Conservation (phyloP, 2,329 filamentous ascomycete genomes). For the Tolypocladium ophioglossoides region DNA sequence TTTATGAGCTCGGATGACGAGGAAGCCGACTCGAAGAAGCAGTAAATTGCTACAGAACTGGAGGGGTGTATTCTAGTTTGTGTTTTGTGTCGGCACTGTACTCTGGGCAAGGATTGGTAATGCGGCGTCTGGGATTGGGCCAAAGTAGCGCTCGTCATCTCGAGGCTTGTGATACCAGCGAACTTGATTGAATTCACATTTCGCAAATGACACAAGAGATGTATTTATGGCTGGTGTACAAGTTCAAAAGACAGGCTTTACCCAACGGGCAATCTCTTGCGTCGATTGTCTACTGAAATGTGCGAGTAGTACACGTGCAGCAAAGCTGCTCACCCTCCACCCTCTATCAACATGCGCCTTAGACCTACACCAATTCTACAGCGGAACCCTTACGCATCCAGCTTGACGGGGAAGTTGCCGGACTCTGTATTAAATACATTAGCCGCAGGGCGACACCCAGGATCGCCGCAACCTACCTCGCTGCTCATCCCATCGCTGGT, state of each 20-base stretch:
- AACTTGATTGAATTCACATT: background rate
- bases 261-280: constrained; percentile 10
- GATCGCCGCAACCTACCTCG: constrained; percentile 54
- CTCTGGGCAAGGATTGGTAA: background rate
- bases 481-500: constrained; percentile 92
- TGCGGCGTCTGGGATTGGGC: constrained; percentile 2
- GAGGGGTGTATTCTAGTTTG: background rate
- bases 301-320: constrained; percentile 27
- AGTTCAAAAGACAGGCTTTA: background rate
- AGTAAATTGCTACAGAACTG: background rate
- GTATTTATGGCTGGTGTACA: background rate
- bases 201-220: constrained; percentile 2
- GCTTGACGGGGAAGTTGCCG: constrained; percentile 56
- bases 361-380: constrained; percentile 10
- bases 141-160: background rate
- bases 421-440: constrained; percentile 37
- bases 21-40: constrained; percentile 20
- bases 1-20: constrained; percentile 62
- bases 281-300: constrained; percentile 17
- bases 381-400: constrained; percentile 42
- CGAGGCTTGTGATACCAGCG: constrained; percentile 1
- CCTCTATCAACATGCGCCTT: constrained; percentile 11
- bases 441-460: constrained; percentile 7
- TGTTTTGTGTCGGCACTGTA: background rate
- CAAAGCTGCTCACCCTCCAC: constrained; percentile 18